Conservation (phyloP, 192 early-diverging fungal species). For the Linnemannia schmuckeri region DNA sequence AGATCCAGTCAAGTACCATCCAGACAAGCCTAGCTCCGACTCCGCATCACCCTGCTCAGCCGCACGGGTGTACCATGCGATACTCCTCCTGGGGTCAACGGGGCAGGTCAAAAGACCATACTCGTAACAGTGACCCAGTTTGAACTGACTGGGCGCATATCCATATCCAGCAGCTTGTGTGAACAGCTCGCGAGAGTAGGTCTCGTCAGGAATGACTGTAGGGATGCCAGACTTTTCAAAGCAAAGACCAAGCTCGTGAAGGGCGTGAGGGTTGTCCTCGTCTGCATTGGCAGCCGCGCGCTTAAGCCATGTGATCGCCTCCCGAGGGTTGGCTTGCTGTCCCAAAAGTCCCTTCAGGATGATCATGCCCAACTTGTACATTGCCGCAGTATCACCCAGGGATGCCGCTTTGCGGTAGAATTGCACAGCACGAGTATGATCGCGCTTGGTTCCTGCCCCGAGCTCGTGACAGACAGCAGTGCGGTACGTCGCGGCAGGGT, state of each 20-base stretch:
- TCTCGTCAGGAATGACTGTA: conserved; percentile 81
- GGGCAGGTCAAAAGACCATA: conserved; percentile 92
- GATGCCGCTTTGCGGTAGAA: conserved; percentile 95
- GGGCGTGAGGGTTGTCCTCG: conserved; percentile 89
- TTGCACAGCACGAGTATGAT: conserved; percentile 84
- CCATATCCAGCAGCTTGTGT: conserved; percentile 93
- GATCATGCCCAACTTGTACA: conserved; percentile 98
- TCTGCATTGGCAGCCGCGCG: conserved; percentile 92
- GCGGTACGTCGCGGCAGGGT: conserved; percentile 93
- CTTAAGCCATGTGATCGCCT: conserved; percentile 96
- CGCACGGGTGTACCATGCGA: conserved; percentile 96
- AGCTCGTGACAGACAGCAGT: conserved; percentile 97
- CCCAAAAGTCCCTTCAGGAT: conserved; percentile 88
- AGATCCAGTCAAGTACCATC: conserved; percentile 97
- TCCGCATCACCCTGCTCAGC: conserved; percentile 93
- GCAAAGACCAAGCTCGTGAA: conserved; percentile 90
- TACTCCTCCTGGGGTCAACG: conserved; percentile 88
- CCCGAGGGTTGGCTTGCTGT: conserved; percentile 82
- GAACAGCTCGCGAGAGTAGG: conserved; percentile 92
- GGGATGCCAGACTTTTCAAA: conserved; percentile 67
- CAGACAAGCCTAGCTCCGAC: conserved; percentile 93
- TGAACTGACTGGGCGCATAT: conserved; percentile 93
- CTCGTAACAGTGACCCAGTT: conserved; percentile 93
- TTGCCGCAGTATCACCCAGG: conserved; percentile 91
- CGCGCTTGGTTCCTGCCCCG: conserved; percentile 92